A percentile compares a stretch with the other conserved stretches of the same genome.
phyloP scores from a whole-genome alignment of 441 rosid species.

The Adansonia gregorii region DNA sequence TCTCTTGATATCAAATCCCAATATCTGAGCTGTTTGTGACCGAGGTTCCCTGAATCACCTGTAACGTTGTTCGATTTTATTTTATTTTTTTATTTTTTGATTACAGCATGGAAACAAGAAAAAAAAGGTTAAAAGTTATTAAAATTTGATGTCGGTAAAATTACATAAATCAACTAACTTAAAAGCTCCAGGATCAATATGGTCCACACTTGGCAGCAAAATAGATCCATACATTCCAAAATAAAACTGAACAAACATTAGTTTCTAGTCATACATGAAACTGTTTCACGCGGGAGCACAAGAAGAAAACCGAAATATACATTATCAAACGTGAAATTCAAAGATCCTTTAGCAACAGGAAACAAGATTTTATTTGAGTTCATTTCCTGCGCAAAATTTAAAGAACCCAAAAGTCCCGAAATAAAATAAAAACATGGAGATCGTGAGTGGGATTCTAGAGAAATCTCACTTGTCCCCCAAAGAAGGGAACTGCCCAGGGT shows the following conservation, averaged over 20 bases:
- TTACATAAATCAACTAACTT: no score
- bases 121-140: no score
- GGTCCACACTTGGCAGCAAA: no score
- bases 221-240: background rate
- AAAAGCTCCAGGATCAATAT: no score
- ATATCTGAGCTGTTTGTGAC: no score
- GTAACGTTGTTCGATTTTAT: no score
- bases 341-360: slow-evolving; percentile 28
- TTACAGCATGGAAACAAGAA: no score
- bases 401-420: slow-evolving; percentile 34
- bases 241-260: slow-evolving; percentile 21
- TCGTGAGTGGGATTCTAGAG: slow-evolving; percentile 21
- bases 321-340: slow-evolving; percentile 36
- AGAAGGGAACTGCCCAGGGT: slow-evolving; percentile 67
- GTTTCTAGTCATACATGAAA: background rate
- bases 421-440: background rate
- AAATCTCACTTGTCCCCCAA: slow-evolving; percentile 63
- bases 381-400: slow-evolving; percentile 32
- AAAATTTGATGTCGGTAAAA: no score
- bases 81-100: no score
- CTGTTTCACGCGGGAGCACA: background rate
- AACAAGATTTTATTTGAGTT: slow-evolving; percentile 40
- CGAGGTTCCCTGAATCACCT: no score
- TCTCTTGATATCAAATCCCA: no score
- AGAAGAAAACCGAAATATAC: slow-evolving; percentile 24